Percentiles rank a stretch among this genome's conserved stretches.
Evolutionary conservation across 768 basidiomycete species (phyloP).

Genomic region (Cytidiella melzeri): DNA sequence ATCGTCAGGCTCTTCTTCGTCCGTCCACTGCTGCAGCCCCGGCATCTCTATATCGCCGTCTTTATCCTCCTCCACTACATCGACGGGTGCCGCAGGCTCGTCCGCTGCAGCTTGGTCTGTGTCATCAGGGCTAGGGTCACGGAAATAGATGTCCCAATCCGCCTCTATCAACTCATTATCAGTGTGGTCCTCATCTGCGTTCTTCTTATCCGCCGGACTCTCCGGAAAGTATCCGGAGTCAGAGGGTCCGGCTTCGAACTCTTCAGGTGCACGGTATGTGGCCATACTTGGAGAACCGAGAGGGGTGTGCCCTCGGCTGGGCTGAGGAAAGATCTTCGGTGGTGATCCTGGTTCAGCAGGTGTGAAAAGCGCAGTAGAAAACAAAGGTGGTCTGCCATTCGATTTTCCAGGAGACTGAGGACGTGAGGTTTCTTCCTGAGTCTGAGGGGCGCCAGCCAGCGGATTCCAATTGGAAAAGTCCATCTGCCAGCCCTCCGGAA

Average conservation of each 20-base stretch:
- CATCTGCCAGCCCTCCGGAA: constrained; percentile 2
- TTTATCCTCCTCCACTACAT: constrained; percentile 2
- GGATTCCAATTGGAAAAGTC: constrained; percentile 8
- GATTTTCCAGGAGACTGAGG: background rate
- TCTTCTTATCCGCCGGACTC: background rate
- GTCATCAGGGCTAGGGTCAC: constrained; percentile 5
- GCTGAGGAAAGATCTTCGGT: constrained; percentile 3
- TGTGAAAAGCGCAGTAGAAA: constrained; percentile 20
- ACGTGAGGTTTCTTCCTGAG: background rate
- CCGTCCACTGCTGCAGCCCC: constrained; percentile 4
- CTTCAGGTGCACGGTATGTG: constrained; percentile 35
- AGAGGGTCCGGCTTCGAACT: constrained; percentile 23
- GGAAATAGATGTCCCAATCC: constrained; percentile 15
- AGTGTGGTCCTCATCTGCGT: background rate
- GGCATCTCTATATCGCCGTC: constrained; percentile 18
- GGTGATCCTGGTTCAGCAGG: constrained; percentile 14
- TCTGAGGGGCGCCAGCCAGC: background rate
- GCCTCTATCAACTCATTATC: constrained; percentile 3
- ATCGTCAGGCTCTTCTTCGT: constrained; percentile 20
- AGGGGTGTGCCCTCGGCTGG: constrained; percentile 19
- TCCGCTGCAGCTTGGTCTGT: background rate
- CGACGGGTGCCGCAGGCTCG: background rate
- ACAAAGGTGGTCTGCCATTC: constrained; percentile 11
- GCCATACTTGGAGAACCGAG: constrained; percentile 30
- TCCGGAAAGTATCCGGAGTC: constrained; percentile 13